phyloP scores from a whole-genome alignment of 306 rosid genomes.

The Rosa lucieae region DNA sequence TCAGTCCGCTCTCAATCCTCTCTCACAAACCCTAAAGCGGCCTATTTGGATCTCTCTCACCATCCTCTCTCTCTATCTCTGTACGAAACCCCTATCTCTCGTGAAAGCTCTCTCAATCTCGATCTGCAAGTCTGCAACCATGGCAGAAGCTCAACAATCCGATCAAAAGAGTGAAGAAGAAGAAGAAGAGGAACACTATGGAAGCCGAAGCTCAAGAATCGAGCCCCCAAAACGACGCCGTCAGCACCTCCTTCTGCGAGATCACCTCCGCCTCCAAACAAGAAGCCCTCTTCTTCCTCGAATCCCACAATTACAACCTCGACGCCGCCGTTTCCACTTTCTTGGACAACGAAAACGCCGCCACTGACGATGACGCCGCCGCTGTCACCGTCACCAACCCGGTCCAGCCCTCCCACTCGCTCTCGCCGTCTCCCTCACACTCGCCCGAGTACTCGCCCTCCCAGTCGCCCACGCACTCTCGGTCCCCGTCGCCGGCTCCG shows the following conservation, averaged over 20 bases:
- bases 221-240: slow-evolving; percentile 36
- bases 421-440: slow-evolving; percentile 20
- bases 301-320: slow-evolving; percentile 79
- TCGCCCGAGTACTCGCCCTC: too few species aligned
- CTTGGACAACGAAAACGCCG: slow-evolving; percentile 40
- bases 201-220: slow-evolving; percentile 37
- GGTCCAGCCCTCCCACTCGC: slow-evolving; percentile 7
- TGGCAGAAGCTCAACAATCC: background rate
- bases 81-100: too few species aligned
- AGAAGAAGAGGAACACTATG: slow-evolving; percentile 1
- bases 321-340: slow-evolving; percentile 89
- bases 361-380: slow-evolving; percentile 5
- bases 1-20: too few species aligned
- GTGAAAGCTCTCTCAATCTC: too few species aligned
- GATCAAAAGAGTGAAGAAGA: background rate
- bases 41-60: too few species aligned
- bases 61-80: too few species aligned
- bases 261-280: slow-evolving; percentile 71
- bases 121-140: too few species aligned
- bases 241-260: slow-evolving; percentile 69
- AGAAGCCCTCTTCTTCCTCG: slow-evolving; percentile 82
- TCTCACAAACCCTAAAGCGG: too few species aligned
- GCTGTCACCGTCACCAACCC: slow-evolving; percentile 10
- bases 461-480: slow-evolving; percentile 39
- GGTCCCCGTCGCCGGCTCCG: slow-evolving; percentile 27